Evolutionary conservation across 2,329 filamentous ascomycete genomes (phyloP).

Genomic region (Sporothrix mexicana): DNA sequence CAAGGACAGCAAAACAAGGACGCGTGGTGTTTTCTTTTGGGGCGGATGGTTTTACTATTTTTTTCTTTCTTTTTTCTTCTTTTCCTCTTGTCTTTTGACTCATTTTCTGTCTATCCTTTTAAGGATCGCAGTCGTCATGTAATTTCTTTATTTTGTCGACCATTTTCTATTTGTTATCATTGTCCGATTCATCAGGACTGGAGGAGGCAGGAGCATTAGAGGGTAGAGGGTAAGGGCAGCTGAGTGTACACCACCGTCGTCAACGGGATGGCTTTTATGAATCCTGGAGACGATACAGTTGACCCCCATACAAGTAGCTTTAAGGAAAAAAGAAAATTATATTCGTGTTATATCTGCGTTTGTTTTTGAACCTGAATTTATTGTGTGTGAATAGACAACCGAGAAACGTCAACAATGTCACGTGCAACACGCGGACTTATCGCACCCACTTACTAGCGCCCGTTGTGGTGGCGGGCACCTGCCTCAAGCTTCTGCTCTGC

Average conservation of each 20-base stretch:
- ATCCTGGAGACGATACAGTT: background rate
- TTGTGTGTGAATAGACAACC: too few relatives aligned
- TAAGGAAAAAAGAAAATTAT: conserved; percentile 2
- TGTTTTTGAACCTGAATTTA: too few relatives aligned
- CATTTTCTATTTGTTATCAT: background rate
- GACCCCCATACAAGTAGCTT: background rate
- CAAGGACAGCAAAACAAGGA: conserved; percentile 22
- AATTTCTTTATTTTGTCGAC: background rate
- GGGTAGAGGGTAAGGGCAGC: background rate
- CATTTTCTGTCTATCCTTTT: too few relatives aligned
- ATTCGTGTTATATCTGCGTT: background rate
- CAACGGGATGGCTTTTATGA: background rate
- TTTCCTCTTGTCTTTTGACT: background rate
- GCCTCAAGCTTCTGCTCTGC: background rate
- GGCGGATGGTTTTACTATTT: conserved; percentile 10
- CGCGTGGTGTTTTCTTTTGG: conserved; percentile 28
- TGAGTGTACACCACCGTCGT: background rate
- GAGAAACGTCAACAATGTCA: background rate
- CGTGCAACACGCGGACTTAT: conserved; percentile 3
- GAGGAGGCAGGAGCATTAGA: background rate
- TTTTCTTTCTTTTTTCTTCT: background rate
- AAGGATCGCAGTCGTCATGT: background rate
- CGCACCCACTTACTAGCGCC: background rate
- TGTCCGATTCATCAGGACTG: background rate
- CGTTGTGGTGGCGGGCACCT: conserved; percentile 10